Base-by-base conservation (phyloP, 208 protist genomes). In the Leishmania tropica region DNA sequence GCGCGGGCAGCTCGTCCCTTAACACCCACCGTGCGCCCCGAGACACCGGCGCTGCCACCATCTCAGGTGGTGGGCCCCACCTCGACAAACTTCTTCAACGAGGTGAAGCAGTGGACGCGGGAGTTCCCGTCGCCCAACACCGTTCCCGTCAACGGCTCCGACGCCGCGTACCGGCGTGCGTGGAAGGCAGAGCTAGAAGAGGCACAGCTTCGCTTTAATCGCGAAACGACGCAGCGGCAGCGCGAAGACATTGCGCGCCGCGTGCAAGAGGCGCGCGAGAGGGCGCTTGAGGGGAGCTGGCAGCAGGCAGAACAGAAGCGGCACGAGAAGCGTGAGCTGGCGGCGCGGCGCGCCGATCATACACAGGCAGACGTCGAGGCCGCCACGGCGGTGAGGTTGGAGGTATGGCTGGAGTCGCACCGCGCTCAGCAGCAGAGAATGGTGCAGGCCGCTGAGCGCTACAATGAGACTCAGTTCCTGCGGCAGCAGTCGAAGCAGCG, bases 21-120 rank as follows among this genome's bases (percentile, higher is more conserved):
- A 28, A 48, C 70, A 47, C 24, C 70, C 11, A 5, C 35, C 11
- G 17, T 53, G 37, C 78, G 58, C 21, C 76, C 75, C 42, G 60
- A 60, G 42, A 77, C 81, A 3, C 81, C 40, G 19, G n/a, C 60
- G 21, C 62, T 58, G 42, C 47, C 78, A 5, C 78, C 70, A 10
- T 81, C 71, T 67, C 82, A 89, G 75, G 67, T 84, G 47, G 84
- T 81, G n/a, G 81, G 77, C 51, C 80, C 79, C 15, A 84, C 80
- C 62, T 87, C 85, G 53, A 84, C 80, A 24, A 88, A 80, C 76
- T 88, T 92, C 74, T 88, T 90, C 70, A 77, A 84, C 48, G 89
- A 92, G 76, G 67, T 89, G 45, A 84, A 88, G 78, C 65, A 81
- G 75, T 90, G 89, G 87, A 56, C 65, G 73, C 78, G 85, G 58